Percentiles rank a stretch among this genome's conserved stretches.
Conservation (phyloP, 2,329 filamentous ascomycete genomes). For the Monosporascus sp. region DNA sequence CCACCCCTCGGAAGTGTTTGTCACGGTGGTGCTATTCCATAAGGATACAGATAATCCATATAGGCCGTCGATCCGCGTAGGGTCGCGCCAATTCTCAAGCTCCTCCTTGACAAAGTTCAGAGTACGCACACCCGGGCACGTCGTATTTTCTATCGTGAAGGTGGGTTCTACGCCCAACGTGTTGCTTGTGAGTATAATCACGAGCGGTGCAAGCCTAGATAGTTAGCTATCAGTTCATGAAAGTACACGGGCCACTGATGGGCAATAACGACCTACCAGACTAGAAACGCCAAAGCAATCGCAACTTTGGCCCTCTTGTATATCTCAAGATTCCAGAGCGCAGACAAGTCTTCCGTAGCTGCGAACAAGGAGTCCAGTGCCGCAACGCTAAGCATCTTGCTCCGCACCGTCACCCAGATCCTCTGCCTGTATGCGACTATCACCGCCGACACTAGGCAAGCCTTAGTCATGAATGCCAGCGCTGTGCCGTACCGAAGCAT, state of each 20-base stretch:
- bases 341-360: conserved; percentile 24
- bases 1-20: conserved; percentile 16
- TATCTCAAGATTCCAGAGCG: conserved; percentile 25
- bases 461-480: conserved; percentile 35
- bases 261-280: conserved; percentile 23
- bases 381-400: conserved; percentile 22
- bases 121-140: conserved; percentile 25
- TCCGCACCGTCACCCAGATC: conserved; percentile 27
- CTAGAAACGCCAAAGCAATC: conserved; percentile 28
- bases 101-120: conserved; percentile 32
- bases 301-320: conserved; percentile 28
- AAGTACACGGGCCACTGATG: neutral
- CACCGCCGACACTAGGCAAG: conserved; percentile 31
- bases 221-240: neutral
- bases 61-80: conserved; percentile 22
- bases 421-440: conserved; percentile 28
- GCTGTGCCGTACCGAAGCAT: conserved; percentile 36
- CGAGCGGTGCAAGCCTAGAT: conserved; percentile 28
- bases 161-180: conserved; percentile 28
- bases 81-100: conserved; percentile 26
- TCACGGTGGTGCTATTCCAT: conserved; percentile 27
- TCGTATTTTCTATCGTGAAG: conserved; percentile 18
- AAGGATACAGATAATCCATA: conserved; percentile 23
- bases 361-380: conserved; percentile 31
- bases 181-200: conserved; percentile 35